Percentiles rank a stretch among this genome's conserved stretches.
phyloP scores from a whole-genome alignment of 1,284 basidiomycete species.

The Cryptococcus sp. region DNA sequence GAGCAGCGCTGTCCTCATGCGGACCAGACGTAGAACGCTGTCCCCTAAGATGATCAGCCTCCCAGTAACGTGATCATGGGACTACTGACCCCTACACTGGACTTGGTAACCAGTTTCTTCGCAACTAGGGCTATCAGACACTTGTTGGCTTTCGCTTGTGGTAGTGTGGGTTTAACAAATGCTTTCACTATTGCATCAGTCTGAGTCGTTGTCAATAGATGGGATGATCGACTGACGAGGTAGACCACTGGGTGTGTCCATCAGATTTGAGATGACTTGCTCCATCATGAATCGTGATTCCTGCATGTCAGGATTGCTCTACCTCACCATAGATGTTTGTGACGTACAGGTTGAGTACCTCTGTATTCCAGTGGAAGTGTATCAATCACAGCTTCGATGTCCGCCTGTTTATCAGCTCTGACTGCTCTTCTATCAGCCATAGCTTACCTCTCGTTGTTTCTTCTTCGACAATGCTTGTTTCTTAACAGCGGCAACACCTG shows the following conservation, averaged over 20 bases:
- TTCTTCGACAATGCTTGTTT: constrained; percentile 57
- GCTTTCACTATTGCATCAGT: constrained; percentile 59
- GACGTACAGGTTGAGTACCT: constrained; percentile 71
- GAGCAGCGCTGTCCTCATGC: neutral
- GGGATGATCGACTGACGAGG: constrained; percentile 18
- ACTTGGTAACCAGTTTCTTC: constrained; percentile 75
- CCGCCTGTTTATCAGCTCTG: constrained; percentile 24
- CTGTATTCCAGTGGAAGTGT: constrained; percentile 84
- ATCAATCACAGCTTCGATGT: constrained; percentile 68
- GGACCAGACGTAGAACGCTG: neutral
- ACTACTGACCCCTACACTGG: constrained; percentile 46
- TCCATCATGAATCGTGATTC: constrained; percentile 71
- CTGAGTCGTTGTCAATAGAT: neutral
- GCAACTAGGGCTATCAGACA: constrained; percentile 85
- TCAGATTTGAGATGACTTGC: constrained; percentile 52
- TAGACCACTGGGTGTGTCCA: constrained; percentile 38
- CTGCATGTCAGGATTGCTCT: constrained; percentile 42
- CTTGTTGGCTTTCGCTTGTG: constrained; percentile 85
- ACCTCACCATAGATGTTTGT: neutral
- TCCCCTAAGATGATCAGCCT: neutral
- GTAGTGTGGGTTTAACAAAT: constrained; percentile 72
- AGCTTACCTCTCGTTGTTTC: constrained; percentile 65
- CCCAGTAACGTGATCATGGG: neutral
- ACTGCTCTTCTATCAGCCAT: neutral
- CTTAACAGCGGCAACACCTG: constrained; percentile 13